Evolutionary conservation across 306 rosid species (phyloP), one percentile per base, ranked within the genome.

Genomic region (Malus fusca): DNA sequence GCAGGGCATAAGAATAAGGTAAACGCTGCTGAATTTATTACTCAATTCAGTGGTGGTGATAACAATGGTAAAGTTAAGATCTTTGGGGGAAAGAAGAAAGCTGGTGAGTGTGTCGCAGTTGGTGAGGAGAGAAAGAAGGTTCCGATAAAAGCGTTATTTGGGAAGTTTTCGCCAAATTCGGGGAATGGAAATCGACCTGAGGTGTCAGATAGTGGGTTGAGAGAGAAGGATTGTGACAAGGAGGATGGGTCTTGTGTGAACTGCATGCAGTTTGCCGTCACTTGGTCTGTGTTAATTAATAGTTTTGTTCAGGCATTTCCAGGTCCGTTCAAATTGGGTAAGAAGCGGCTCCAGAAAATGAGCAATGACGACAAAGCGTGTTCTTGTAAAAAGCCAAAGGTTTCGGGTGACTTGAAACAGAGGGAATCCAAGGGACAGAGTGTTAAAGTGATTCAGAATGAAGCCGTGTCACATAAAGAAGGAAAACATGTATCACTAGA

Each of bases 241-340:
- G 94, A 87, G 67, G 85, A 89, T 43, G 96, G 78, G 8, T 82
- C 96, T 71, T 90, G 92, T 78, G 79, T 79, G 68, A 89, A 96
- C 81, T 96, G 98, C 84, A 79, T 92, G 88, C 85, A 86, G 65
- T 96, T 88, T 92, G 90, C 93, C 4, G 88, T 88, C 61, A 74
- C 88, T 72, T 92, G 96, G 98, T 89, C 97, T 53, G 77, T 92
- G 84, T 61, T 92, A 73, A 85, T 91, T 79, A 89, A 80, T 77
- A 88, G 86, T 42, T 87, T 90, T 52, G 82, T 92, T 69, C 99
- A 89, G 89, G 87, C 94, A 68, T 72, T 96, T 87, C 97, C 98
- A 3, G 81, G 82, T 71, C 96, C 97, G 11, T 96, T 90, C 79
- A 96, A 87, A 79, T 68, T 89, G 33, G 90, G 87, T 42, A 96